These are phyloP conservation scores for Citrus australasica DNA, from an alignment of 345 rosid species.

Conservation along the genomic window DNA sequence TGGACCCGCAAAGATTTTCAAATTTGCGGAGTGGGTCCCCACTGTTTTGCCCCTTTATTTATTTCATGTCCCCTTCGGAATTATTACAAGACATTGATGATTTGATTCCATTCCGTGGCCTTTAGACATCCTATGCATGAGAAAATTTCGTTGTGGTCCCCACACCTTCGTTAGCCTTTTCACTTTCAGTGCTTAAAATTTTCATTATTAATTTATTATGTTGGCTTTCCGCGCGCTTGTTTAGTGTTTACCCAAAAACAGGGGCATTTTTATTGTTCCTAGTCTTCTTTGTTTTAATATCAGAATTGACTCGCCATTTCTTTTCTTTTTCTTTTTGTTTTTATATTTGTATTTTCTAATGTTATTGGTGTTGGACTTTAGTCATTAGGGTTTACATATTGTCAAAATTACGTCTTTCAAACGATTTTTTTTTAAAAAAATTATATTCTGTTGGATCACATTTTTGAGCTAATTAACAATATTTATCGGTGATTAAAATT, in stretches of 20 bases:
- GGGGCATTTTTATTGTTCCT: not conserved
- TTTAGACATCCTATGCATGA: not conserved
- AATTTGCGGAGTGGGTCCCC: not conserved
- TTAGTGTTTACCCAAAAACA: not conserved
- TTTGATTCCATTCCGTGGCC: not conserved
- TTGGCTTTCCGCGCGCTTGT: not conserved
- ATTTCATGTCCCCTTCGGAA: slow-evolving; percentile 18
- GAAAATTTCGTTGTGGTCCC: slow-evolving; percentile 16
- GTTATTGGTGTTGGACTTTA: not conserved
- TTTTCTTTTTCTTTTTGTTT: not conserved
- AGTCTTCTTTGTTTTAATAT: not conserved
- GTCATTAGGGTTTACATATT: not conserved
- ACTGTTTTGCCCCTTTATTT: not conserved
- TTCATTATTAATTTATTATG: slow-evolving; percentile 14
- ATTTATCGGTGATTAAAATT: too few species aligned
- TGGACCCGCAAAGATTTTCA: slow-evolving; percentile 14
- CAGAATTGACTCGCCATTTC: not conserved
- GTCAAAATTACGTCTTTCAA: not conserved
- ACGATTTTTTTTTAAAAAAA: too few species aligned
- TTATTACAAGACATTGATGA: not conserved
- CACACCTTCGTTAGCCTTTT: not conserved
- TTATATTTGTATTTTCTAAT: not conserved
- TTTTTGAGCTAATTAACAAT: not conserved
- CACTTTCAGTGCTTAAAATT: slow-evolving; percentile 4
- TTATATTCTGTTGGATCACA: not conserved